phyloP scores from a whole-genome alignment of 2,329 filamentous ascomycete genomes.

The Fusarium domesticum region DNA sequence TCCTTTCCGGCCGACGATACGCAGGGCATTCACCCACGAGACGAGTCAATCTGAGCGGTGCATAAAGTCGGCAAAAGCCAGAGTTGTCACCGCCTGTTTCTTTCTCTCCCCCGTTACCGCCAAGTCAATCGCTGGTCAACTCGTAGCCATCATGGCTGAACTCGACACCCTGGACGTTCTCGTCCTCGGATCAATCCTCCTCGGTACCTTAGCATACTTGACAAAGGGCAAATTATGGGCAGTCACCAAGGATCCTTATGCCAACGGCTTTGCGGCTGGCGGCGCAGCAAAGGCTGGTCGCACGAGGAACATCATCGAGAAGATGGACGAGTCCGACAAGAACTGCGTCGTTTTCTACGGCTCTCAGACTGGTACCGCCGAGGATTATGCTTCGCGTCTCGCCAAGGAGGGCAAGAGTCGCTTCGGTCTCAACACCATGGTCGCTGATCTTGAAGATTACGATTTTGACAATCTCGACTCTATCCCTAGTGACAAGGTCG shows the following conservation, averaged over 20 bases:
- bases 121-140: conserved; percentile 8
- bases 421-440: conserved; percentile 97
- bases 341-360: conserved; percentile 99
- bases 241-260: conserved; percentile 84
- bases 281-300: conserved; percentile 74
- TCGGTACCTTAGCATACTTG: conserved; percentile 92
- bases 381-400: conserved; percentile 94
- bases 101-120: conserved; percentile 3
- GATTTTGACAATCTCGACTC: conserved; percentile 92
- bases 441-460: conserved; percentile 95
- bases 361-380: conserved; percentile 95
- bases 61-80: background rate
- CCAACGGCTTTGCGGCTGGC: conserved; percentile 66
- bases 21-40: conserved; percentile 2
- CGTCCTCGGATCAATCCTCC: conserved; percentile 79
- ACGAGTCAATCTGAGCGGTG: background rate
- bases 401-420: conserved; percentile 97
- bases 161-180: conserved; percentile 93
- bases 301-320: conserved; percentile 89
- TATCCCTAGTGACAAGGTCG: conserved; percentile 84
- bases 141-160: conserved; percentile 71
- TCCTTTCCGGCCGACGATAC: conserved; percentile 28
- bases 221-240: conserved; percentile 96
- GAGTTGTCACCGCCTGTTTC: background rate
- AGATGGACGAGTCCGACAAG: conserved; percentile 92